phyloP scores from a whole-genome alignment of 441 rosid species.

The Manihot esculenta region DNA sequence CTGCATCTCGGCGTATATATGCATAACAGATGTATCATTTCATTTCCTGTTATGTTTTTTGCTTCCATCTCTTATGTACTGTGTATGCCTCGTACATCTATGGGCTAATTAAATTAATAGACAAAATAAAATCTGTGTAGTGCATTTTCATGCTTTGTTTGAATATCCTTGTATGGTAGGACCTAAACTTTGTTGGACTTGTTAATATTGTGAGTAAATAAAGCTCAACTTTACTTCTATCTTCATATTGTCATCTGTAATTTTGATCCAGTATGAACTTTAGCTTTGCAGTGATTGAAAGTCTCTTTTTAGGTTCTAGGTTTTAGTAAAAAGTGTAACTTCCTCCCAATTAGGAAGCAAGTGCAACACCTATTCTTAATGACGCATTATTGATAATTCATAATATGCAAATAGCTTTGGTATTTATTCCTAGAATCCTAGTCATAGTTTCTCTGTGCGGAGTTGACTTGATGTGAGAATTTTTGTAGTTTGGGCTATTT shows the following conservation, averaged over 20 bases:
- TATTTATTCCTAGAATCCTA: not conserved
- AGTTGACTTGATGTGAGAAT: not conserved
- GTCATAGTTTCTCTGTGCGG: not conserved
- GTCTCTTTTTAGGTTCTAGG: not conserved
- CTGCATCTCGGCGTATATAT: not conserved
- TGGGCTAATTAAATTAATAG: too few species aligned
- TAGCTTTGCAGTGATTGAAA: not conserved
- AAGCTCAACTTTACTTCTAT: not conserved
- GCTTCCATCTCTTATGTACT: not conserved
- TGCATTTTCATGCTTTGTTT: not conserved
- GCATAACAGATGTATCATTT: not conserved
- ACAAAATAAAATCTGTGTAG: not conserved
- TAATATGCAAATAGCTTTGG: not conserved
- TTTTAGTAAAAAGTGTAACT: not conserved
- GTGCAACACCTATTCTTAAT: not conserved
- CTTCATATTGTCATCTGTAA: not conserved
- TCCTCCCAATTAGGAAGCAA: not conserved
- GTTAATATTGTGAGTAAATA: too few species aligned
- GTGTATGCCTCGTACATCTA: not conserved
- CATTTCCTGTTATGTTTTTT: not conserved
- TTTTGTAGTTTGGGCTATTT: not conserved
- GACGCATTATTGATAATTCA: not conserved
- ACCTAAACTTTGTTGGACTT: not conserved
- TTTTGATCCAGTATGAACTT: not conserved
- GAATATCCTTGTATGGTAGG: not conserved